Percentiles rank a stretch among this genome's conserved stretches.
Evolutionary conservation across 2,329 filamentous ascomycete species (phyloP).

Genomic region (Myriangium duriaei): DNA sequence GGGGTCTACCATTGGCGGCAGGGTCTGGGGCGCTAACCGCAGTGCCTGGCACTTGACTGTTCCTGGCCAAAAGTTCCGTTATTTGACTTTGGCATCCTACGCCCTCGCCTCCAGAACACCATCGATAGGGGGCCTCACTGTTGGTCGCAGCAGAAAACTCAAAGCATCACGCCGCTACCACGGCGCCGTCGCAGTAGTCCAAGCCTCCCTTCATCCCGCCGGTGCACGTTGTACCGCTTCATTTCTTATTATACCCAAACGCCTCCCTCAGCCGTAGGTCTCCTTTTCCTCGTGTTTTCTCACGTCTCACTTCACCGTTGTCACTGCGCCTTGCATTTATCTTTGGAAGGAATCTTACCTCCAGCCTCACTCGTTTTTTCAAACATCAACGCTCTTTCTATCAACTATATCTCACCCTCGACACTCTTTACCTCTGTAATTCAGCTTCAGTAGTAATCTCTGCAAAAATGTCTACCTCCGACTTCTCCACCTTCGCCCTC

Average conservation of each 20-base stretch:
- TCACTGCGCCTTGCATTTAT: neutral
- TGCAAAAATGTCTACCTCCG: conserved; percentile 15
- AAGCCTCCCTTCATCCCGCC: neutral
- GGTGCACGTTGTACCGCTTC: neutral
- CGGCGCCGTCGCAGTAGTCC: neutral
- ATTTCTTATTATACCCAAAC: neutral
- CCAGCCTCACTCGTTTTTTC: neutral
- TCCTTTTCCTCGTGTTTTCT: neutral
- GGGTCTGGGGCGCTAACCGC: neutral
- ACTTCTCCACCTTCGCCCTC: conserved; percentile 34
- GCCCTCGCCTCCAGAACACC: neutral
- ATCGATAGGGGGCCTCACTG: neutral
- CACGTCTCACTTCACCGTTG: neutral
- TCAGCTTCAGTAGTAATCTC: conserved; percentile 1
- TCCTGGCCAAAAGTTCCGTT: neutral
- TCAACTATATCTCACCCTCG: neutral
- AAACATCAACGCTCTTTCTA: neutral
- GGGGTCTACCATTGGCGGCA: neutral
- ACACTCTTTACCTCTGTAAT: neutral
- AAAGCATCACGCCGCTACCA: neutral
- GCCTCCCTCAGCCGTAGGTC: neutral
- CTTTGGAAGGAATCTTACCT: neutral
- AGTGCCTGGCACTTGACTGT: neutral
- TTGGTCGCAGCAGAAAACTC: neutral
- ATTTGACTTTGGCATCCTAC: neutral